Evolutionary conservation across 2,329 filamentous ascomycete genomes (phyloP).

Genomic region (Fusarium denticulatum): DNA sequence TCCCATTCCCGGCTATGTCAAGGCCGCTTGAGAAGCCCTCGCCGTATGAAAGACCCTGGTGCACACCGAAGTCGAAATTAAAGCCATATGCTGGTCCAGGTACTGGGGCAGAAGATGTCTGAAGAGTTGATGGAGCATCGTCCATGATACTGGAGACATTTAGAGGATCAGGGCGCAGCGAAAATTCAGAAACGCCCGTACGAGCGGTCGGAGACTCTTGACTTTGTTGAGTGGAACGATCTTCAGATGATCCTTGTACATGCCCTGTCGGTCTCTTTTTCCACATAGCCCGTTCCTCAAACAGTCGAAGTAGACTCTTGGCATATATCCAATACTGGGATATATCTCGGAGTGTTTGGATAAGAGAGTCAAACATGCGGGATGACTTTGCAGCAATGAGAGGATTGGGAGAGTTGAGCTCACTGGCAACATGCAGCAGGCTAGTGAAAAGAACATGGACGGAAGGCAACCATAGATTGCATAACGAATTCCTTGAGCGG

Average conservation of each 20-base stretch:
- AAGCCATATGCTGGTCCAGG: conserved; percentile 20
- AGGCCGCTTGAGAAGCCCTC: conserved; percentile 27
- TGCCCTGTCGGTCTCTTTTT: conserved; percentile 6
- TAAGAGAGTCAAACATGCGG: conserved; percentile 44
- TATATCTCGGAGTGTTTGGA: conserved; percentile 43
- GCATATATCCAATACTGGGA: conserved; percentile 47
- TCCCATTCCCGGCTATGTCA: conserved; percentile 6
- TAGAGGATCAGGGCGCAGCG: conserved; percentile 31
- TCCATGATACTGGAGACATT: not conserved
- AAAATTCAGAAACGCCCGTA: conserved; percentile 18
- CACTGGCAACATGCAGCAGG: conserved; percentile 43
- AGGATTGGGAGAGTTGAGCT: conserved; percentile 44
- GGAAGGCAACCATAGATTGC: conserved; percentile 43
- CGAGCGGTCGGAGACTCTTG: not conserved
- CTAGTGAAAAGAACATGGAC: conserved; percentile 47
- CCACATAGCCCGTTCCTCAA: conserved; percentile 41
- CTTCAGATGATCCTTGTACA: conserved; percentile 3
- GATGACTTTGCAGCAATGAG: conserved; percentile 46
- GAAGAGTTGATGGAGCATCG: conserved; percentile 12
- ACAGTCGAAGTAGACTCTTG: conserved; percentile 45
- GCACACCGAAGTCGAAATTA: conserved; percentile 23
- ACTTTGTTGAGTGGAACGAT: not conserved
- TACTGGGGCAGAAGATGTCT: conserved; percentile 1
- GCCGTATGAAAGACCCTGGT: conserved; percentile 26
- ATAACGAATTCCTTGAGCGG: conserved; percentile 30